These are phyloP conservation scores for Penicillium tannophilum DNA, from an alignment of 495 filamentous ascomycete species.

Conservation along the genomic window DNA sequence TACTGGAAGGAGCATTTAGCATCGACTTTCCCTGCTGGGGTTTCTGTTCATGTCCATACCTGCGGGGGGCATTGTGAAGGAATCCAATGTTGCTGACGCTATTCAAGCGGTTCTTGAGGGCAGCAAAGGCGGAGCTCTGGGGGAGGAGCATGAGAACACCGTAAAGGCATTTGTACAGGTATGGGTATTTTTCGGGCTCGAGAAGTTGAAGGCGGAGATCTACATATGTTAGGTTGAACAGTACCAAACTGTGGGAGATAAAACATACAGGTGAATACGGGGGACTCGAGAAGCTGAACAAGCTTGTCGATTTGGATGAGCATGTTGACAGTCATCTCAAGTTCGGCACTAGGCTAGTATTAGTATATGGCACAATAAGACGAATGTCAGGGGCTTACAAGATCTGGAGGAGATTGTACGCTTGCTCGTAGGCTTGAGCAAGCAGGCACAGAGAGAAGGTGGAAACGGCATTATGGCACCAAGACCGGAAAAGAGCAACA, in stretches of 20 bases:
- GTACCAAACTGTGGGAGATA: background rate
- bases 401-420: constrained; percentile 93
- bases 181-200: constrained; percentile 95
- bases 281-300: constrained; percentile 95
- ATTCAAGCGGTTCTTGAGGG: constrained; percentile 94
- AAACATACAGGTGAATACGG: constrained; percentile 88
- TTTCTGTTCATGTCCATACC: constrained; percentile 58
- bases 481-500: constrained; percentile 88
- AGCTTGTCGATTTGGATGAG: constrained; percentile 99
- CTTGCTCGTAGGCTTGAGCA: constrained; percentile 98
- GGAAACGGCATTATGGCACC: constrained; percentile 98
- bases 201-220: constrained; percentile 95
- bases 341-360: constrained; percentile 47
- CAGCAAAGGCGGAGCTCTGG: constrained; percentile 95
- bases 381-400: constrained; percentile 61
- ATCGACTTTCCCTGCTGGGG: background rate
- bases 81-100: constrained; percentile 97
- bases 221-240: constrained; percentile 34
- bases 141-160: constrained; percentile 97
- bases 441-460: constrained; percentile 95
- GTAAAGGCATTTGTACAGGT: constrained; percentile 98
- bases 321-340: constrained; percentile 99
- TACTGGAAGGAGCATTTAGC: constrained; percentile 20
- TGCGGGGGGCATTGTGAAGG: constrained; percentile 79
- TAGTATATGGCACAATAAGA: background rate